Evolutionary conservation across 305 asterid species (phyloP).

Genomic region (Fraxinus latifolia): DNA sequence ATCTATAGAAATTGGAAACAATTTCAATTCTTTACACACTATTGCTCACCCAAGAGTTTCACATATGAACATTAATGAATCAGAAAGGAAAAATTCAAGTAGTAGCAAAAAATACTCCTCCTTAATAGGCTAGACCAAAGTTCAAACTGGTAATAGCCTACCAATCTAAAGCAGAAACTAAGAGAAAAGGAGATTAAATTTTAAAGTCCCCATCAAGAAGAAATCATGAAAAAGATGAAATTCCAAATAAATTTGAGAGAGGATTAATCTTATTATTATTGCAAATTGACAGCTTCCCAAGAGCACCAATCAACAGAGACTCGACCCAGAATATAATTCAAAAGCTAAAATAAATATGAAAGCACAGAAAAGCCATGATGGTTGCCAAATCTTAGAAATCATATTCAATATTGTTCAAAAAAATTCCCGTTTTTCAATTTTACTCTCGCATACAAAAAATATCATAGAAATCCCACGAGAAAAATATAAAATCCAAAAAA

Average conservation of each 20-base stretch:
- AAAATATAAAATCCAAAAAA: neutral
- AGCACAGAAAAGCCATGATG: neutral
- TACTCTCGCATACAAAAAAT: neutral
- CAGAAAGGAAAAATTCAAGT: neutral
- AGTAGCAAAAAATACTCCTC: neutral
- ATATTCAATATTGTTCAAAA: neutral
- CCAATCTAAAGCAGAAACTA: conserved; percentile 2
- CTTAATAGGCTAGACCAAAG: conserved; percentile 5
- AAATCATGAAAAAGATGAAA: neutral
- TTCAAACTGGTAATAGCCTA: conserved; percentile 4
- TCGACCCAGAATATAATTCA: neutral
- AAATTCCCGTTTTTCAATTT: neutral
- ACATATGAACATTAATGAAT: neutral
- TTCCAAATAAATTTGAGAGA: neutral
- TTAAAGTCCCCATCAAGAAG: neutral
- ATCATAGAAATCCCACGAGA: conserved; percentile 1
- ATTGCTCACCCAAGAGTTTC: neutral
- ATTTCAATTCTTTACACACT: neutral
- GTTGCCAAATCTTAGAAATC: neutral
- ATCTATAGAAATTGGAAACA: neutral
- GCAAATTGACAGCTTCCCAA: neutral
- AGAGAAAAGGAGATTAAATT: neutral
- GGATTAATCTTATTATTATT: neutral
- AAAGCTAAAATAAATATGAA: neutral
- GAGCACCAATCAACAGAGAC: neutral